A percentile compares a stretch with the other conserved stretches of the same genome.
phyloP scores from a whole-genome alignment of 768 basidiomycete species.

The Cyclocybe aegerita region DNA sequence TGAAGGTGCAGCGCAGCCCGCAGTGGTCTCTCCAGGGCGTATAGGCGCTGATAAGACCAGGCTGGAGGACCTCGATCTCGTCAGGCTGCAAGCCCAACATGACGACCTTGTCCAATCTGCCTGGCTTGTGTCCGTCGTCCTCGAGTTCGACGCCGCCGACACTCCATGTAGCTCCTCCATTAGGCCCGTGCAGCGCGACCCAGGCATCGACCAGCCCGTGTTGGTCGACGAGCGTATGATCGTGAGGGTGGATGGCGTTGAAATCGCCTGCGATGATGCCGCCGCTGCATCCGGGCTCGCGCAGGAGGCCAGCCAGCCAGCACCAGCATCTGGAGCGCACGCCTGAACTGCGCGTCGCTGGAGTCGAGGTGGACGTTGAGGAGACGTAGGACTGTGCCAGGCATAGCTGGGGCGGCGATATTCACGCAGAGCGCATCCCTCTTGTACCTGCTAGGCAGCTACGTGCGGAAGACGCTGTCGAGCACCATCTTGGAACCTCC shows the following conservation, averaged over 20 bases:
- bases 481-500: slow-evolving; percentile 7
- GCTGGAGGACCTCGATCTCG: slow-evolving; percentile 31
- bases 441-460: slow-evolving; percentile 34
- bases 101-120: slow-evolving; percentile 41
- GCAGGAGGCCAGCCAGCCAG: slow-evolving; percentile 34
- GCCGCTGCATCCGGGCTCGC: slow-evolving; percentile 37
- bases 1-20: not conserved
- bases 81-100: slow-evolving; percentile 31
- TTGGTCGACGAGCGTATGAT: slow-evolving; percentile 33
- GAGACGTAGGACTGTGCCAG: slow-evolving; percentile 7
- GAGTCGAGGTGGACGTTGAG: slow-evolving; percentile 29
- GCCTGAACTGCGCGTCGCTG: slow-evolving; percentile 22
- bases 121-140: slow-evolving; percentile 25
- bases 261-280: slow-evolving; percentile 49
- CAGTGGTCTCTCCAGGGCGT: slow-evolving; percentile 8
- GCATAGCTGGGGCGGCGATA: slow-evolving; percentile 22
- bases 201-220: slow-evolving; percentile 41
- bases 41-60: slow-evolving; percentile 20
- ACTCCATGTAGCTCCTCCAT: slow-evolving; percentile 38
- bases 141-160: slow-evolving; percentile 25
- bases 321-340: slow-evolving; percentile 30
- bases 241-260: slow-evolving; percentile 38
- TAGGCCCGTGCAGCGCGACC: slow-evolving; percentile 32
- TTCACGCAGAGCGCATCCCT: slow-evolving; percentile 38
- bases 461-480: slow-evolving; percentile 24